Percentiles rank a stretch among this genome's conserved stretches.
phyloP scores from a whole-genome alignment of 2,329 filamentous ascomycete genomes.

The Alternaria infectoria region DNA sequence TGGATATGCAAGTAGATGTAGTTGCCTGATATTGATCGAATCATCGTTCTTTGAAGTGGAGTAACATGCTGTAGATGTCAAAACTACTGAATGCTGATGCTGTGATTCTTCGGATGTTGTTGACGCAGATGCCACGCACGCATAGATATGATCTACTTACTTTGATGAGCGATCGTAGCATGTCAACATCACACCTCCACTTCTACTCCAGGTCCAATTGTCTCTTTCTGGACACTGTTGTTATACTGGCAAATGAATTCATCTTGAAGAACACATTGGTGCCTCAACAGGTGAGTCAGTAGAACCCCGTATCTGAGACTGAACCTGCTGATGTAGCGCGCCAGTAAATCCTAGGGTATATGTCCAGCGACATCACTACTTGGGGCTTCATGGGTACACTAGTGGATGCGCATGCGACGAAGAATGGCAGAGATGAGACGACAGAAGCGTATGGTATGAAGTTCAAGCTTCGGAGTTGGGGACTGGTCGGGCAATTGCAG shows the following conservation, averaged over 20 bases:
- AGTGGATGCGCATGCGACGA: conserved; percentile 61
- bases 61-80: conserved; percentile 34
- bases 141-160: conserved; percentile 44
- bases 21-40: conserved; percentile 18
- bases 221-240: conserved; percentile 47
- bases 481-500: conserved; percentile 23
- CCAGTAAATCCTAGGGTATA: conserved; percentile 28
- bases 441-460: conserved; percentile 56
- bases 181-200: conserved; percentile 49
- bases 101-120: conserved; percentile 47
- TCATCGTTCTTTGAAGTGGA: conserved; percentile 41
- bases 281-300: conserved; percentile 53
- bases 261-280: conserved; percentile 49
- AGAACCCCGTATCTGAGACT: conserved; percentile 50
- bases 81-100: not conserved
- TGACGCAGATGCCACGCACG: conserved; percentile 60
- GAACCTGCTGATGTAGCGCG: conserved; percentile 19
- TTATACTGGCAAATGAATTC: conserved; percentile 48
- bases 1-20: not conserved
- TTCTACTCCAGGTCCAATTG: conserved; percentile 55
- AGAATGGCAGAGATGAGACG: conserved; percentile 55
- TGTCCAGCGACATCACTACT: conserved; percentile 35
- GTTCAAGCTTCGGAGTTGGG: conserved; percentile 49
- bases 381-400: conserved; percentile 53
- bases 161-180: conserved; percentile 12